phyloP scores from a whole-genome alignment of 768 basidiomycete species.

The Lactarius deliciosus region DNA sequence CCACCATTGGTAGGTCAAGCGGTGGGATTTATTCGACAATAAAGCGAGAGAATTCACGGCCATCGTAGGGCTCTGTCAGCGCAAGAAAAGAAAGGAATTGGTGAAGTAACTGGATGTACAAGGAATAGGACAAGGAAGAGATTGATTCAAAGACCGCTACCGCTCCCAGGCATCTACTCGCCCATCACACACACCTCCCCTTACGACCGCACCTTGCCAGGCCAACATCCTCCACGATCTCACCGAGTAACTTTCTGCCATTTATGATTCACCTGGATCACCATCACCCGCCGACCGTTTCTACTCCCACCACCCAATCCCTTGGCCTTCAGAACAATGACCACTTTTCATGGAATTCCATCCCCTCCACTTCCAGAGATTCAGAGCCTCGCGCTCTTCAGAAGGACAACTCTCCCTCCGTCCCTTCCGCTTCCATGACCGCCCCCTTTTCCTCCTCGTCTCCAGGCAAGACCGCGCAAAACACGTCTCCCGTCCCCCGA shows the following conservation, averaged over 20 bases:
- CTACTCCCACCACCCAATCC: slow-evolving; percentile 30
- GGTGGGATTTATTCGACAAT: not conserved
- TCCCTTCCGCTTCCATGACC: slow-evolving; percentile 12
- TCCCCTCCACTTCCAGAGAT: slow-evolving; percentile 18
- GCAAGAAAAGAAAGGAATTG: not conserved
- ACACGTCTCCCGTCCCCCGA: slow-evolving; percentile 21
- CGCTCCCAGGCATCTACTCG: not conserved
- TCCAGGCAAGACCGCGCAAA: slow-evolving; percentile 14
- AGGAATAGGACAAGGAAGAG: not conserved
- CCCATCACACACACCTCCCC: not conserved
- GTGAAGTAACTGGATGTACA: not conserved
- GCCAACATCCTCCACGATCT: slow-evolving; percentile 1
- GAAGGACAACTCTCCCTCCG: slow-evolving; percentile 19
- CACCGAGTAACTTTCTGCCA: slow-evolving; percentile 12
- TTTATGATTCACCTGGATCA: slow-evolving; percentile 41
- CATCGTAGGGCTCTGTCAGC: not conserved
- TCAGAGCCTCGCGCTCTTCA: slow-evolving; percentile 25
- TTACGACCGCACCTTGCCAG: not conserved
- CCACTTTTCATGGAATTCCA: slow-evolving; percentile 27
- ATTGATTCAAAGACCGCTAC: slow-evolving; percentile 11
- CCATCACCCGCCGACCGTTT: slow-evolving; percentile 34
- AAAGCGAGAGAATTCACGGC: not conserved
- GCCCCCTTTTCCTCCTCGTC: slow-evolving; percentile 14
- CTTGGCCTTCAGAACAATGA: slow-evolving; percentile 24
- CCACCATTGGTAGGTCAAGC: not conserved